Percentiles rank a stretch among this genome's conserved stretches.
Conservation (phyloP, 495 filamentous ascomycete genomes). For the Elaphomyces granulatus region DNA sequence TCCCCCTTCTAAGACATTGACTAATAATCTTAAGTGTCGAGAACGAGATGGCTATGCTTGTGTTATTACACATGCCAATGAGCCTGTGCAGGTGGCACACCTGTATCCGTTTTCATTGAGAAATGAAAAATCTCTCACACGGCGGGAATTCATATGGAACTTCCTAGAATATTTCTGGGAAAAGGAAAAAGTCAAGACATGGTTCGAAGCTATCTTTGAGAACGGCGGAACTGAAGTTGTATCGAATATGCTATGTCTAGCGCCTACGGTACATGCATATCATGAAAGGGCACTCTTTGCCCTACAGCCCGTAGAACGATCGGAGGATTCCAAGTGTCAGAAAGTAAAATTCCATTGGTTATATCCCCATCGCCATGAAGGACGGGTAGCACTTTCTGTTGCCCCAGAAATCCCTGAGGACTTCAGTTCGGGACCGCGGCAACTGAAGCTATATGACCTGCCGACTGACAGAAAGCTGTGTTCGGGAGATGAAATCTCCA, state of each 20-base stretch:
- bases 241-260: slow-evolving; percentile 1
- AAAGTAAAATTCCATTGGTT: background rate
- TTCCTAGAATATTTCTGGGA: background rate
- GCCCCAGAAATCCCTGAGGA: background rate
- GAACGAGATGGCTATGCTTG: slow-evolving; percentile 1
- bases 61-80: background rate
- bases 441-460: background rate
- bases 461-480: background rate
- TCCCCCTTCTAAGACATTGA: too few relatives aligned
- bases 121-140: too few relatives aligned
- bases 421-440: too few relatives aligned
- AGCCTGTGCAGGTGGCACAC: background rate
- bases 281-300: background rate
- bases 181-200: background rate
- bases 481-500: background rate
- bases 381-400: background rate
- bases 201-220: slow-evolving; percentile 1
- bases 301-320: background rate
- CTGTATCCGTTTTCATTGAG: background rate
- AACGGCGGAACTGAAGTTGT: background rate
- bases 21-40: too few relatives aligned
- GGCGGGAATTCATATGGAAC: background rate
- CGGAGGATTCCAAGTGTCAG: background rate
- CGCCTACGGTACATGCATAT: background rate
- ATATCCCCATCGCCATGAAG: background rate